Evolutionary conservation across 129 eudicot species (phyloP), one percentile per base, ranked within the genome.

Genomic region (Ambrosia trifida): DNA sequence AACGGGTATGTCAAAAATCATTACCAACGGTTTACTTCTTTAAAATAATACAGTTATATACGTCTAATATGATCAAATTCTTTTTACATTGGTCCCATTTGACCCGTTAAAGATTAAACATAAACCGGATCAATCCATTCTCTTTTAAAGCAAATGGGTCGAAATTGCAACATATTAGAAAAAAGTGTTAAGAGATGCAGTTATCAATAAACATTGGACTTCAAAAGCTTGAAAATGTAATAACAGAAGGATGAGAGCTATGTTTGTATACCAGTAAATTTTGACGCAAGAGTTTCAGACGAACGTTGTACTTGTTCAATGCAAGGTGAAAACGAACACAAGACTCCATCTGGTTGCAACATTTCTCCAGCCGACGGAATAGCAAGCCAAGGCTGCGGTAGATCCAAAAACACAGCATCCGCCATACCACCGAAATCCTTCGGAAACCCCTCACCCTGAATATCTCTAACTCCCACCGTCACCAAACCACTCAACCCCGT

Each of bases 251-350:
- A 24, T 1, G 1, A 59, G 49, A 30, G 18, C 35, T 47, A 58
- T 10, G 33, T 36, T 12, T 11, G 11, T 35, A 51, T 83, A 89
- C 98, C 96, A 3, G 96, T 92, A 70, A 92, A 92, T 59, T 77
- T 56, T 31, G 89, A 65, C 60, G 70, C 14, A 7, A 92, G 89
- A 33, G 96, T 79, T 83, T 92, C 98, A 73, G 91, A 89, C 49
- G 98, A 92, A 40, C 86, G 92, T 47, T 92, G 98, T 60, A 89
- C 98, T 89, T 92, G 98, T 83, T 92, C 98, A 78, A 92, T 92
- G 75, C 98, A 92, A 13, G 98, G 98, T n/a, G 98, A 92, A 66
- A 92, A 92, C 8, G 98, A 92, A 80, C 98, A 92, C 83, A 92
- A 74, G 32, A 92, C 73, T 17, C 95, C 98, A 81, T 92, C 96